Base-by-base conservation (phyloP, 2,329 filamentous ascomycete genomes). In the Verticillium tricorpus region DNA sequence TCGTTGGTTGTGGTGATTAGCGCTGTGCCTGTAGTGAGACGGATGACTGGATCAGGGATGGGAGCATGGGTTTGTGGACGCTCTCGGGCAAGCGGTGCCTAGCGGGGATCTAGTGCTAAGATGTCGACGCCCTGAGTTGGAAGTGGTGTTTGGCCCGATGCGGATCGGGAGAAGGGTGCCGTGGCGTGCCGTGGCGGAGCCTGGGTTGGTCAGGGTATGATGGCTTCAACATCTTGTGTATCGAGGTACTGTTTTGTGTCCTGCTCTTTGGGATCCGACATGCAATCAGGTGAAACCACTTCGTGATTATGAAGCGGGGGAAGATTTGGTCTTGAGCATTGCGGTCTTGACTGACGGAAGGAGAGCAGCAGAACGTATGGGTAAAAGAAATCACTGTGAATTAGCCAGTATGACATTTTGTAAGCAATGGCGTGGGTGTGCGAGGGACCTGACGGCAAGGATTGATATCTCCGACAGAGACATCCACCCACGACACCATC, bases 371-470 rank as follows among this genome's bases (percentile, higher is more conserved):
- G 28, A 28, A 28, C 5, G 28, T 28, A 28, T 28, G 5, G 28
- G 3, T 28, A 5, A 28, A 28, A 28, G n/a, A 28, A 28, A 28
- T 6, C 28, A 5, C 28, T 5, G 28, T 28, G 28, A 28, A 28
- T 28, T 28, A 5, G 28, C 5, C 28, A 28, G 28, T 5, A 5
- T 28, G 28, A 28, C 28, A 28, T 28, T 28, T 28, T 28, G 28
- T 28, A 5, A 28, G 28, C 28, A 28, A 28, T 28, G 28, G 28
- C 54, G 0, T 32, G 31, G 17, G 57, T 62, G 1, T 64, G 57
- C 28, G 35, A 60, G 14, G 59, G 57, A n/a, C 63, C 56, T 6
- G 56, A 52, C 15, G 56, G 63, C 15, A 61, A 61, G 40, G 37
- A 28, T 60, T 1, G 57, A 62, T 15, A 22, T 17, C 2, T 17